Evolutionary conservation across 768 basidiomycete species (phyloP), one percentile per base, ranked within the genome.

Genomic region (Holtermannia corniformis): DNA sequence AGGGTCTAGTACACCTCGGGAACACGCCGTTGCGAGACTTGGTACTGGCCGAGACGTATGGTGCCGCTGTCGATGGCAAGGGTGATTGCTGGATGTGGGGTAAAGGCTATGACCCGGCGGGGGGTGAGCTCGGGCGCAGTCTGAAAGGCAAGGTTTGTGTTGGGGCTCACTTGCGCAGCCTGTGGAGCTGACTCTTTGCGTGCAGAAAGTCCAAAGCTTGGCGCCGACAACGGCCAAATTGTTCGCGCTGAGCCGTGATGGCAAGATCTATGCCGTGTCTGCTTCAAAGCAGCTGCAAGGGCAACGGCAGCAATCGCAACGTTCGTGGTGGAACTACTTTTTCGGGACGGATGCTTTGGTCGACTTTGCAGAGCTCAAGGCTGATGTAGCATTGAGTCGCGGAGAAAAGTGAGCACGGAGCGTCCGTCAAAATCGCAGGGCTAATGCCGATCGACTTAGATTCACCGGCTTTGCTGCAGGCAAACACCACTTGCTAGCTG

Each of bases 211-310:
- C 56, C 72, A 77, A 1, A 75, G 78, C 47, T 62, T 91, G 0
- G 59, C 70, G 13, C 47, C 73, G 1, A 72, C 65, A 5, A 41
- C 59, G 0, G 53, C 51, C 2, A 77, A 76, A 51, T 73, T 92
- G 3, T 90, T 83, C 68, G 90, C 87, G 0, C 78, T 93, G 11
- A 89, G 86, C 16, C 77, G 79, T 10, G 81, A 81, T 5, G 91
- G 92, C 14, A 78, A 76, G 43, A 78, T 93, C 0, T 91, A 86
- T 63, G 79, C 79, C 3, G 72, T 91, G 4, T 76, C 84, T 1
- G 74, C 83, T 2, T 73, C 77, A 19, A 72, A 76, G 21, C 64
- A 73, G 12, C 68, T 78, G 16, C 84, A 87, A 55, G 63, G 67
- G 21, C 68, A 76, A 3, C 60, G 63, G n/a, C 47, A 74, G 14